A percentile compares a stretch with the other conserved stretches of the same genome.
These are phyloP conservation scores for Bipolaris cookei DNA, from an alignment of 2,329 filamentous ascomycete genomes.

Conservation along the genomic window DNA sequence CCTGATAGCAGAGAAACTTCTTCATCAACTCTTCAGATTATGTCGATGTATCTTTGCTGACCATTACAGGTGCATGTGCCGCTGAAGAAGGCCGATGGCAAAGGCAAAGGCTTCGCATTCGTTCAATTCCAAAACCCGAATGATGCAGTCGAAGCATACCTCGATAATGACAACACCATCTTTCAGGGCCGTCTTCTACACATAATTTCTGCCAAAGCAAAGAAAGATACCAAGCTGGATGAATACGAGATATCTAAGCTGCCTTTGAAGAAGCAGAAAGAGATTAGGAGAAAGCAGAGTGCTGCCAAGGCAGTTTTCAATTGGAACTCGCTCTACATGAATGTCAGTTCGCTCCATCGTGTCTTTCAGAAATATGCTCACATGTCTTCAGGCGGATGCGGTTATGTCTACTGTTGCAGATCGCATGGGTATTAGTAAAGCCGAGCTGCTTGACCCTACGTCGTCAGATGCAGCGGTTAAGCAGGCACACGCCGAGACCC, in stretches of 20 bases:
- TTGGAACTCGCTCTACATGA: conserved; percentile 99
- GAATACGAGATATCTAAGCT: conserved; percentile 90
- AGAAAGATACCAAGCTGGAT: conserved; percentile 80
- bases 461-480: conserved; percentile 93
- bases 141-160: conserved; percentile 78
- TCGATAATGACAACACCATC: conserved; percentile 78
- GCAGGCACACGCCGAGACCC: conserved; percentile 95
- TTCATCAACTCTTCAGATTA: neutral
- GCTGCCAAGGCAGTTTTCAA: conserved; percentile 82
- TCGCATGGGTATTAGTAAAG: conserved; percentile 86
- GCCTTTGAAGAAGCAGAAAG: conserved; percentile 91
- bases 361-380: neutral
- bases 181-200: conserved; percentile 94
- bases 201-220: conserved; percentile 82
- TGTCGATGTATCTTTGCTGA: conserved; percentile 22
- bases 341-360: conserved; percentile 45
- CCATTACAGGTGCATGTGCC: conserved; percentile 81
- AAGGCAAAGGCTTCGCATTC: conserved; percentile 89
- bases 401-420: conserved; percentile 89
- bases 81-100: conserved; percentile 69
- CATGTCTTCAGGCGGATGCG: conserved; percentile 65
- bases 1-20: conserved; percentile 66
- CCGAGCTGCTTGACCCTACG: conserved; percentile 92
- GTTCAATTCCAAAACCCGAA: conserved; percentile 76
- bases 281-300: conserved; percentile 83